These are phyloP conservation scores for Fusarium ambrosium DNA, from an alignment of 2,329 filamentous ascomycete genomes.

Conservation along the genomic window DNA sequence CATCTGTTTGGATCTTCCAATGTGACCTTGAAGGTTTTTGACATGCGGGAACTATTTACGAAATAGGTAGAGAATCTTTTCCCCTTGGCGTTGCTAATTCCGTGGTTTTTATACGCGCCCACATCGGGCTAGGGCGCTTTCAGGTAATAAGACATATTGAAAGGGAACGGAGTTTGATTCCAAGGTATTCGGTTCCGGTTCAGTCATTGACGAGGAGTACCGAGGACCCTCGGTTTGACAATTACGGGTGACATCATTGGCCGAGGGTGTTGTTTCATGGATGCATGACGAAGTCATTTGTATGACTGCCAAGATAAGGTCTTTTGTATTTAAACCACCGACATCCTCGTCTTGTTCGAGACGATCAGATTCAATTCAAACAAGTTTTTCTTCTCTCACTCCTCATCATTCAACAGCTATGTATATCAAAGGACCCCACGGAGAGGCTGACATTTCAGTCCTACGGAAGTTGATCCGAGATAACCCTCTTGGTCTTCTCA, in stretches of 20 bases:
- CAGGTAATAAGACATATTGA: conserved; percentile 19
- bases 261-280: neutral
- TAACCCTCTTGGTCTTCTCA: conserved; percentile 73
- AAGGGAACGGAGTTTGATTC: conserved; percentile 26
- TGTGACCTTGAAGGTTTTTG: neutral
- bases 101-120: conserved; percentile 13
- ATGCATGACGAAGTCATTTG: neutral
- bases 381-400: neutral
- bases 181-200: conserved; percentile 16
- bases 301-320: neutral
- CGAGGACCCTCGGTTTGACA: neutral
- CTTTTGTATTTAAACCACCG: neutral
- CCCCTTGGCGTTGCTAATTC: conserved; percentile 15
- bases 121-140: conserved; percentile 20
- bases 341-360: neutral
- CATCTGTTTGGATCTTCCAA: neutral
- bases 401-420: conserved; percentile 53
- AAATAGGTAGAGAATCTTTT: neutral
- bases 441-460: conserved; percentile 61
- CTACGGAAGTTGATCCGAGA: conserved; percentile 70
- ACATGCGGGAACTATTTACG: neutral
- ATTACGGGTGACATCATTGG: conserved; percentile 12
- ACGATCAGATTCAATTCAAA: too few relatives aligned
- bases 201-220: neutral
- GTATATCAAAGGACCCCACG: conserved; percentile 69